These are phyloP conservation scores for Xylaria digitata DNA, from an alignment of 2,329 filamentous ascomycete genomes.

Conservation along the genomic window DNA sequence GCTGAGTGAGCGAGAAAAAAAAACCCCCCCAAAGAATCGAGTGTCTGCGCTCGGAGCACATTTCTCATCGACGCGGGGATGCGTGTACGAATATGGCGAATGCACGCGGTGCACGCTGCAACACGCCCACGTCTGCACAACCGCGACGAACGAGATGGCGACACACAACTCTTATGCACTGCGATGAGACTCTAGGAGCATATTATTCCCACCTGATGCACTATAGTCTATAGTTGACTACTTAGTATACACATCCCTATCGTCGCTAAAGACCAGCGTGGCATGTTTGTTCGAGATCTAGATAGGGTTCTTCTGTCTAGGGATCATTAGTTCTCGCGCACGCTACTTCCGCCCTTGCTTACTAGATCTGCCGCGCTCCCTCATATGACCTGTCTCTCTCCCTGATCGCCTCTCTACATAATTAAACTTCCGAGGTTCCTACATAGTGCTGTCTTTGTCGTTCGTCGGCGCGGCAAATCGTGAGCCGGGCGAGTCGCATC, in stretches of 20 bases:
- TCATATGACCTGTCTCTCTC: neutral
- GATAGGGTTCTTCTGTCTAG: slow-evolving; percentile 1
- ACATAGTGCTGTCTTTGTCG: slow-evolving; percentile 5
- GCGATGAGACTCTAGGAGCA: slow-evolving; percentile 34
- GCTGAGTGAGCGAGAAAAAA: neutral
- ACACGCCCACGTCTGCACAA: slow-evolving; percentile 41
- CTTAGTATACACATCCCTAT: neutral
- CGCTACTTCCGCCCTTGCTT: slow-evolving; percentile 12
- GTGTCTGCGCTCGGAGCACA: slow-evolving; percentile 3
- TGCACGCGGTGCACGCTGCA: slow-evolving; percentile 42
- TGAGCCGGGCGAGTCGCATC: slow-evolving; percentile 31
- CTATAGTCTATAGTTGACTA: slow-evolving; percentile 9
- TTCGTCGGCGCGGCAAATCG: neutral
- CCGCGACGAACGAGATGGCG: slow-evolving; percentile 45
- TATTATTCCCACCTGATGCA: slow-evolving; percentile 31
- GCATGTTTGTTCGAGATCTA: slow-evolving; percentile 20
- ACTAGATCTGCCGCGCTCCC: neutral
- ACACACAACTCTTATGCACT: slow-evolving; percentile 38
- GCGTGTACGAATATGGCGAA: slow-evolving; percentile 35
- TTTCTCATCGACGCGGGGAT: slow-evolving; percentile 39
- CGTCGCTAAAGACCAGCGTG: slow-evolving; percentile 15
- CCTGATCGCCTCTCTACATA: slow-evolving; percentile 25
- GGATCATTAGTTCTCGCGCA: neutral
- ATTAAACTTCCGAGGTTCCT: neutral
- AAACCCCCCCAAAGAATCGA: too few species aligned